phyloP scores from a whole-genome alignment of 1,284 basidiomycete species.

The Rhodofomes roseus region DNA sequence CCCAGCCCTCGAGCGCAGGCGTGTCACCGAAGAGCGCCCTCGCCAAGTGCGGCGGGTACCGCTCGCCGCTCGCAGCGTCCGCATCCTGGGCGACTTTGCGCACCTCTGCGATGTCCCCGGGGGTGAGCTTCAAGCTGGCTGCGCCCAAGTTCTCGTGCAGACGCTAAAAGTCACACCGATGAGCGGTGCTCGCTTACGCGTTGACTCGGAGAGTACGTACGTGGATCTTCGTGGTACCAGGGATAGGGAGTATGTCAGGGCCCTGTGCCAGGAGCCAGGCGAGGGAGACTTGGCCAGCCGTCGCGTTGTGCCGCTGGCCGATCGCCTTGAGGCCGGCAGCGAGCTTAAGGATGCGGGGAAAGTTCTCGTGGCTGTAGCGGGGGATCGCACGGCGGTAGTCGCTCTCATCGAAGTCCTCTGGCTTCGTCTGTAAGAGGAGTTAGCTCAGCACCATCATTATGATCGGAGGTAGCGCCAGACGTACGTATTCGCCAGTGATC shows the following conservation, averaged over 20 bases:
- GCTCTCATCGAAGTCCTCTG: slow-evolving; percentile 43
- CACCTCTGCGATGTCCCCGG: slow-evolving; percentile 32
- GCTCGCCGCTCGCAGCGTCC: slow-evolving; percentile 17
- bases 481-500: slow-evolving; percentile 50
- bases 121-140: slow-evolving; percentile 26
- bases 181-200: too few relatives aligned
- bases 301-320: slow-evolving; percentile 31
- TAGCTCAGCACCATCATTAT: not conserved
- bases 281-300: slow-evolving; percentile 39
- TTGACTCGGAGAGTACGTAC: slow-evolving; percentile 10
- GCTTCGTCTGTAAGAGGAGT: not conserved
- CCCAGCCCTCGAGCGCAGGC: slow-evolving; percentile 10
- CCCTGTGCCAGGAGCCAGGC: slow-evolving; percentile 42
- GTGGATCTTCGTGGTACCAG: slow-evolving; percentile 27
- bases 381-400: slow-evolving; percentile 41
- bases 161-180: slow-evolving; percentile 27
- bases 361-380: slow-evolving; percentile 41
- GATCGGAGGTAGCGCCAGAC: slow-evolving; percentile 5
- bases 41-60: slow-evolving; percentile 16
- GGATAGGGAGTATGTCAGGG: slow-evolving; percentile 36
- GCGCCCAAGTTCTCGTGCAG: slow-evolving; percentile 40
- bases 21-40: slow-evolving; percentile 18
- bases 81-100: slow-evolving; percentile 27
- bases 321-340: slow-evolving; percentile 32
- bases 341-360: slow-evolving; percentile 39